Evolutionary conservation across 192 early-diverging fungal genomes (phyloP).

Genomic region (Spizellomyces sp.): DNA sequence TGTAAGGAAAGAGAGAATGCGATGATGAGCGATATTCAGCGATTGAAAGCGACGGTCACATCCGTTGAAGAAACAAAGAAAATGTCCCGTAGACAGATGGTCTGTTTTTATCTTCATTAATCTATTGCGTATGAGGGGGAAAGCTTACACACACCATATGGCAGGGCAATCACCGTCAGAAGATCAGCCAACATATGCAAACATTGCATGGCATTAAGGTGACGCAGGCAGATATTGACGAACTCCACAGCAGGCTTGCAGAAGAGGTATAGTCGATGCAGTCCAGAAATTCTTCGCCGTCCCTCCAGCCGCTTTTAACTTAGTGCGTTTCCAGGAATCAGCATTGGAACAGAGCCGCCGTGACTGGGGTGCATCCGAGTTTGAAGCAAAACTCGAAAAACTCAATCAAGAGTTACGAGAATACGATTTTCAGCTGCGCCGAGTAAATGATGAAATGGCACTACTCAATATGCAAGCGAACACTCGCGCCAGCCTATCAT

Average conservation of each 20-base stretch:
- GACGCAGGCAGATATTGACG: conserved; percentile 45
- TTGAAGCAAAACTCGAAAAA: conserved; percentile 40
- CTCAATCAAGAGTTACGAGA: conserved; percentile 48
- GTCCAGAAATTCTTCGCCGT: background rate
- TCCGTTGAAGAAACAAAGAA: conserved; percentile 43
- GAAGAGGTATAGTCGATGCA: conserved; percentile 24
- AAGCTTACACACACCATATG: background rate
- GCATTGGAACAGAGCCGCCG: background rate
- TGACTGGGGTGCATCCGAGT: conserved; percentile 7
- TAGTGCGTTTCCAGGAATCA: conserved; percentile 9
- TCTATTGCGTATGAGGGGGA: background rate
- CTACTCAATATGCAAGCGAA: conserved; percentile 63
- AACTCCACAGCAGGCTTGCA: conserved; percentile 33
- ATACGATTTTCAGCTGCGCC: conserved; percentile 45
- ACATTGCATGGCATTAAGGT: conserved; percentile 33
- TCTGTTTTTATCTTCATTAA: background rate
- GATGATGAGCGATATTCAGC: conserved; percentile 15
- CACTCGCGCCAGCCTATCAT: conserved; percentile 59
- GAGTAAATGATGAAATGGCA: conserved; percentile 58
- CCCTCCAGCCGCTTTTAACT: background rate
- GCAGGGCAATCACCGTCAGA: conserved; percentile 38
- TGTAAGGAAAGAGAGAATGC: conserved; percentile 5
- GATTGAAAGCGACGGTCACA: conserved; percentile 21
- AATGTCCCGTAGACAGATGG: conserved; percentile 36
- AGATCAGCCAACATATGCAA: conserved; percentile 29